phyloP scores from a whole-genome alignment of 257 asterid species.

The Solanum stenotomum region DNA sequence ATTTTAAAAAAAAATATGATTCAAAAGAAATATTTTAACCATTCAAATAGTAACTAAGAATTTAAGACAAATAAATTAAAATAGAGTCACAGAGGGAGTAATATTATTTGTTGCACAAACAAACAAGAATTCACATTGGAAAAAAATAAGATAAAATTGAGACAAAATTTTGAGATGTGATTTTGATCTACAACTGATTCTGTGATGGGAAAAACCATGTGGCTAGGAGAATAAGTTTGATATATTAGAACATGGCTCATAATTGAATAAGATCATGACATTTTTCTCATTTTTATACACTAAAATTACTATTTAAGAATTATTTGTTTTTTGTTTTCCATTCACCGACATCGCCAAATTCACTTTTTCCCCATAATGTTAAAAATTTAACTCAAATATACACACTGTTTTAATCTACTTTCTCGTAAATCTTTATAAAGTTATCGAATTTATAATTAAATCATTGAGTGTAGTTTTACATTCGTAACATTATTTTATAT shows the following conservation, averaged over 20 bases:
- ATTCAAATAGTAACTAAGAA: too few species aligned
- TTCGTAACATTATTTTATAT: neutral
- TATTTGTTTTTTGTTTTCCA: neutral
- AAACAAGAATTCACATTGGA: neutral
- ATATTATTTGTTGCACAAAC: neutral
- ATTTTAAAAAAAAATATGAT: too few species aligned
- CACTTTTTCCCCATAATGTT: neutral
- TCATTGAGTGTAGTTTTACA: too few species aligned
- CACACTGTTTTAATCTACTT: neutral
- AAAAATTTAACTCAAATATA: neutral
- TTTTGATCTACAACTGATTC: constrained; percentile 12
- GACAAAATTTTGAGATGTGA: neutral
- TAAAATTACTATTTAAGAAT: neutral
- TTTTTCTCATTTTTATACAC: constrained; percentile 1
- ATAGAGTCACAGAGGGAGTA: fast-evolving
- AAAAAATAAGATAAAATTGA: neutral
- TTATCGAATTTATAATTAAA: too few species aligned
- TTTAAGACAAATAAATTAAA: neutral
- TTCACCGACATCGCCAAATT: neutral
- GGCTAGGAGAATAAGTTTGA: constrained; percentile 1
- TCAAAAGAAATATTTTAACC: neutral
- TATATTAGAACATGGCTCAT: constrained; percentile 25
- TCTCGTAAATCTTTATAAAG: neutral
- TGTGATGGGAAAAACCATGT: constrained; percentile 19
- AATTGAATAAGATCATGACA: constrained; percentile 15